Conservation (phyloP, 805 yeast species). For the Starmerella geochares region DNA sequence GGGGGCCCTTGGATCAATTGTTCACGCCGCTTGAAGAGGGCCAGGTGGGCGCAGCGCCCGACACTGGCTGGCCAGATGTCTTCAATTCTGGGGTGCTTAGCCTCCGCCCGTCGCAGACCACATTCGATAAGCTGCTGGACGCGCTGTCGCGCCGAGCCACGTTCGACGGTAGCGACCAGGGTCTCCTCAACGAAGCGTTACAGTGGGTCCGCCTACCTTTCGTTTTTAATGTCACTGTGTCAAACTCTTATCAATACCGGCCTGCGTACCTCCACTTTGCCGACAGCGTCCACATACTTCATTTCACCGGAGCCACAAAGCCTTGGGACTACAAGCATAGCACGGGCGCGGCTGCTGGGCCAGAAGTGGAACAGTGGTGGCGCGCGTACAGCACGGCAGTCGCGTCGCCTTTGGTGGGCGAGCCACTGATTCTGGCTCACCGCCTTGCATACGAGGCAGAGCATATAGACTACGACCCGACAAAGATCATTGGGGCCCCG, state of each 20-base stretch:
- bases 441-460: conserved; percentile 3
- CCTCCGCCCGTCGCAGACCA: conserved; percentile 41
- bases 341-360: not conserved
- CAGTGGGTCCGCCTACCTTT: conserved; percentile 72
- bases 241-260: conserved; percentile 48
- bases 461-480: conserved; percentile 3
- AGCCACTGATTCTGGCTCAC: not conserved
- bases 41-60: conserved; percentile 47
- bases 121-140: conserved; percentile 36
- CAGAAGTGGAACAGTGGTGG: conserved; percentile 14
- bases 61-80: conserved; percentile 85
- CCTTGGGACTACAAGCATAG: conserved; percentile 31
- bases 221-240: conserved; percentile 67
- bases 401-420: not conserved
- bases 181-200: conserved; percentile 55
- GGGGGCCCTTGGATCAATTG: conserved; percentile 27
- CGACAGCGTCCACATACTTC: conserved; percentile 34
- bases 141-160: conserved; percentile 31
- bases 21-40: conserved; percentile 11
- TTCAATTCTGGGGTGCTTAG: conserved; percentile 73
- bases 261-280: conserved; percentile 57
- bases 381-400: not conserved
- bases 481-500: conserved; percentile 17
- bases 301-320: conserved; percentile 34
- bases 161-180: conserved; percentile 92